A percentile compares a stretch with the other conserved stretches of the same genome.
These are phyloP conservation scores for cucumber (Cucumis sativus) DNA, from an alignment of 306 rosid species.

Conservation along the genomic window Cucumber_9930_V3 NC_026656.2:17165001-17165500, in stretches of 20 bases:
- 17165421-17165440: neutral
- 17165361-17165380: neutral
- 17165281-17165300: slow-evolving; percentile 31
- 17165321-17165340: slow-evolving; percentile 10
- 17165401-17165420: neutral
- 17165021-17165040: slow-evolving; percentile 71
- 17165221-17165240: slow-evolving; percentile 38
- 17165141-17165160: slow-evolving; percentile 79
- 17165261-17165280: slow-evolving; percentile 65
- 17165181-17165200: slow-evolving; percentile 36
- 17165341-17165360: neutral
- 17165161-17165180: slow-evolving; percentile 86
- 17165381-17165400: neutral
- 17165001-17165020: slow-evolving; percentile 97
- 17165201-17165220: slow-evolving; percentile 22
- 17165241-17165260: slow-evolving; percentile 66
- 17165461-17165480: neutral
- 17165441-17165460: neutral
- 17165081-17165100: slow-evolving; percentile 59
- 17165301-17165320: slow-evolving; percentile 18
- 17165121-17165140: slow-evolving; percentile 64
- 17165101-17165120: slow-evolving; percentile 54
- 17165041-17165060: slow-evolving; percentile 30
- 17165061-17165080: slow-evolving; percentile 71
- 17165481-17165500: neutral